A percentile compares a stretch with the other conserved stretches of the same genome.
Evolutionary conservation across 805 yeast species (phyloP).

Genomic region (Cyberlindnera bimundalis): DNA sequence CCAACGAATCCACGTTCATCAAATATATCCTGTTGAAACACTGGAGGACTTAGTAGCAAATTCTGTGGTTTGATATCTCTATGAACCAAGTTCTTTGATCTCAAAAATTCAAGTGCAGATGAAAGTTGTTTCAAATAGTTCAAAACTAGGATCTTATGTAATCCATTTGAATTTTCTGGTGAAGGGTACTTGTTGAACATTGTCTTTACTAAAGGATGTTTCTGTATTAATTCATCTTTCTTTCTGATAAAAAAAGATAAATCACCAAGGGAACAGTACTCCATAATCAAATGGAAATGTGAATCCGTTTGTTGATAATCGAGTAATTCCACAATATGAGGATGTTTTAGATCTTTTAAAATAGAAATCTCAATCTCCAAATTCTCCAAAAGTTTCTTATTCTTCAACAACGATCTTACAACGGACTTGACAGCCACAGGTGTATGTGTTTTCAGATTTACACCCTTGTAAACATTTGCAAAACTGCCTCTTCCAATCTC

Average conservation of each 20-base stretch:
- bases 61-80: constrained; percentile 96
- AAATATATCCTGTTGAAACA: constrained; percentile 57
- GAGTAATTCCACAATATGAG: constrained; percentile 83
- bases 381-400: constrained; percentile 84
- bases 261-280: constrained; percentile 94
- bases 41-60: constrained; percentile 76
- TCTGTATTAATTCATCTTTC: constrained; percentile 63
- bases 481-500: constrained; percentile 96
- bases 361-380: constrained; percentile 91
- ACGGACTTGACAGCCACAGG: constrained; percentile 91
- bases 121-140: constrained; percentile 87
- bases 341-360: constrained; percentile 82
- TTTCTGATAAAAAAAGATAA: constrained; percentile 81
- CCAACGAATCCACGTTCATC: constrained; percentile 61
- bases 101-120: constrained; percentile 76
- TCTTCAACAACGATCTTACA: constrained; percentile 72
- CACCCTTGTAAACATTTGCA: constrained; percentile 91
- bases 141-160: constrained; percentile 71
- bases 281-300: constrained; percentile 91
- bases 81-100: constrained; percentile 84
- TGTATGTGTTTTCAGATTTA: constrained; percentile 45
- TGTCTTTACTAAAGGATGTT: constrained; percentile 76
- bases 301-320: constrained; percentile 77
- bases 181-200: constrained; percentile 81
- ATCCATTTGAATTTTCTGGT: constrained; percentile 72